Evolutionary conservation across 176 grass and related monocot species (phyloP), one percentile per base, ranked within the genome.

Genomic region (Tillandsia fasciculata): DNA sequence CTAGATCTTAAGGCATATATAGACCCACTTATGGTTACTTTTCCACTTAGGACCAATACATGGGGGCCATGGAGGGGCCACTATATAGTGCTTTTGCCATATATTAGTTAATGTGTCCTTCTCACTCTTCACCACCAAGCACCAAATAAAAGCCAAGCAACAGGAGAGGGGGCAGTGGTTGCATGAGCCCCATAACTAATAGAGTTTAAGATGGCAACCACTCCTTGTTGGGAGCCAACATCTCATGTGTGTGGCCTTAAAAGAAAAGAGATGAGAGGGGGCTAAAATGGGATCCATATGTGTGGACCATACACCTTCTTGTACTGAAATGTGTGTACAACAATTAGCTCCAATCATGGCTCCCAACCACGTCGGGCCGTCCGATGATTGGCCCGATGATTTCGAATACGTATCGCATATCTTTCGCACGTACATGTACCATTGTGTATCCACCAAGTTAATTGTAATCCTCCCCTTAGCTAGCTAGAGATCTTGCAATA

Each of bases 171-270:
- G 58, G 73, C 26, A 71, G 48, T 11, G 23, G 42, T 50, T 68
- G 23, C 72, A 29, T 75, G 49, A 76, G 52, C 24, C 27, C 66
- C 57, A 71, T 71, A 66, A 48, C n/a, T 52, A 71, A 51, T 49
- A 66, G 74, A 72, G 49, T 64, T 65, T 12, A 53, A 72, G 17
- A 82, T 54, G 67, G 59, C 52, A 82, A 76, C 33, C 26, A 76
- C 50, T 53, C 42, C 67, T 76, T 76, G 26, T 50, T 49, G 42
- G 52, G 80, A 77, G 11, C 66, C 67, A 82, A 77, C 68, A 76
- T 66, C 48, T 64, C 73, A 82, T 82, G 73, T 82, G 73, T 82
- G 80, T 76, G 54, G 26, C 65, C 53, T 82, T 82, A 12, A 67
- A 74, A 53, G 77, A 72, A 26, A 67, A 58, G 26, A 49, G 67